Percentiles rank a stretch among this genome's conserved stretches.
phyloP scores from a whole-genome alignment of 1,139 yeast genomes.

The Blastobotrys raffinosifermentans region DNA sequence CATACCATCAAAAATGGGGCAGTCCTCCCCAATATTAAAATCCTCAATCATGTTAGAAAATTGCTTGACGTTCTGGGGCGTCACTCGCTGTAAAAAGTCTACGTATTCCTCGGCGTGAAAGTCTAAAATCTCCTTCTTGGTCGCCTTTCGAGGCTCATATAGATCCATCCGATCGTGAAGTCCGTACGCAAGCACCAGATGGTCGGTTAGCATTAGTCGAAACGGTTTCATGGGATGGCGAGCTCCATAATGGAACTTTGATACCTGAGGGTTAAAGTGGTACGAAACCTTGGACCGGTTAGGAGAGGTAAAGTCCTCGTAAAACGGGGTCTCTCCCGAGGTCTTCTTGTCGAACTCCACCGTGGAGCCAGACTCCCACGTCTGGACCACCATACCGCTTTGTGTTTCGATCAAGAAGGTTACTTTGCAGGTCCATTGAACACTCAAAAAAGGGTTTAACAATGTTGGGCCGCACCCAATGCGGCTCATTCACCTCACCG shows the following conservation, averaged over 20 bases:
- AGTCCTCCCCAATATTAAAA: conserved; percentile 94
- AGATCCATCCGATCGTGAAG: conserved; percentile 87
- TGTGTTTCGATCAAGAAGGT: not conserved
- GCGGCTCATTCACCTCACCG: not conserved
- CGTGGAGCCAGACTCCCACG: conserved; percentile 29
- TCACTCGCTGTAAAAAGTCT: conserved; percentile 65
- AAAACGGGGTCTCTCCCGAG: conserved; percentile 51
- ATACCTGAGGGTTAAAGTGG: conserved; percentile 79
- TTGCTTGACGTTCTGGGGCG: conserved; percentile 71
- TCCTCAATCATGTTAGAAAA: conserved; percentile 57
- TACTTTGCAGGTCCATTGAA: not conserved
- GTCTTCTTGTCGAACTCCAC: conserved; percentile 51
- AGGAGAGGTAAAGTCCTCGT: conserved; percentile 35
- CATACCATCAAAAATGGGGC: conserved; percentile 95
- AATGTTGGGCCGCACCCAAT: not conserved
- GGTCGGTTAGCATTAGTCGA: conserved; percentile 88
- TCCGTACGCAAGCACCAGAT: conserved; percentile 77
- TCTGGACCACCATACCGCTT: conserved; percentile 23
- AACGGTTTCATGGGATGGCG: conserved; percentile 99
- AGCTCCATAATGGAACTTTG: conserved; percentile 81
- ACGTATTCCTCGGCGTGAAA: conserved; percentile 89
- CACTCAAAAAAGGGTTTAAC: not conserved
- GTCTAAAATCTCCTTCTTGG: conserved; percentile 65
- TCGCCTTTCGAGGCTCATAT: conserved; percentile 76
- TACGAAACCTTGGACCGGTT: conserved; percentile 58